Base-by-base conservation (phyloP, 306 rosid genomes). In the Sesbania bispinosa region DNA sequence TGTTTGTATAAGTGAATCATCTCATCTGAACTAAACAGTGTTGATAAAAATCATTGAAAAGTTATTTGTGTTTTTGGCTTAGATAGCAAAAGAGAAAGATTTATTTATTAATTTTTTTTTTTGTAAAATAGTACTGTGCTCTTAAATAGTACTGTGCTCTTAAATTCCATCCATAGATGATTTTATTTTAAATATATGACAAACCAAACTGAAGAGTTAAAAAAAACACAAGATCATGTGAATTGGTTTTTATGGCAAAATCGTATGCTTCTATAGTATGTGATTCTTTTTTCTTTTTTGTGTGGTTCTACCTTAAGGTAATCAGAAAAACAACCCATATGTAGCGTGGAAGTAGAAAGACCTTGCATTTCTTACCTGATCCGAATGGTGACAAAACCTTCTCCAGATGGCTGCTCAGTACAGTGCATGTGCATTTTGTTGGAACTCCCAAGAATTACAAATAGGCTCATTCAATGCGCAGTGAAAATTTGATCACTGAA, bases 291-390 rank as follows among this genome's bases (percentile, higher is more conserved):
- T 66, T 4, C 6, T 6, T 4, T 3, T 23, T 24, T 4, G 7
- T 10, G 4, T 30, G 5, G 19, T 9, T 30, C 1, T 10, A 16
- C 0, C 8, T 10, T 2, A 42, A 24, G 73, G 20, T 30, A 1
- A 27, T 45, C 14, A 27, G 42, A 41, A 70, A 54, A 70, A 54
- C n/a, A 24, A 10, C 20, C 21, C 2, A 23, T 1, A 57, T 29
- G 59, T 39, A 6, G 50, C 69, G 69, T 72, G 69, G 39, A 72
- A 60, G 59, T 20, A 72, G 61, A 45, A 58, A 39, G 6, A 59
- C 60, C 77, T 19, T 30, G 38, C 60, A 46, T 59, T 72, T 59
- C 69, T 72, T 32, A 59, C 77, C 60, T 42, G 65, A 8, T 10
- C 1, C 57, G 76, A 27, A 55, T 16, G 67, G 76, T 71, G 29